Conservation (phyloP, 208 protist genomes). For the Trypanosoma vivax region DNA sequence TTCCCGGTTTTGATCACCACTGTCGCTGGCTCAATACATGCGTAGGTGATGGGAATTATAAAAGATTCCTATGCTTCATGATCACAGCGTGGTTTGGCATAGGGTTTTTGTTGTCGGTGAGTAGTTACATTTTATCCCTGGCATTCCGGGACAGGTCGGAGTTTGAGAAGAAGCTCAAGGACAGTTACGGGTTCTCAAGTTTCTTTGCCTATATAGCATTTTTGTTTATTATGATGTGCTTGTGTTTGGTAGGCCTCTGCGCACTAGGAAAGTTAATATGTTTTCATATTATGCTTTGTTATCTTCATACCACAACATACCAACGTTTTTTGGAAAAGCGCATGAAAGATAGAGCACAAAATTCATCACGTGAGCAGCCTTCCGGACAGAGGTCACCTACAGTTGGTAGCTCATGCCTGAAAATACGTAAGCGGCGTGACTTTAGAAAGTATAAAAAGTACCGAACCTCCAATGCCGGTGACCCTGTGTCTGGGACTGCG, state of each 20-base stretch:
- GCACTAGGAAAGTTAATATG: slow-evolving; percentile 63
- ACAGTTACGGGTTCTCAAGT: not conserved
- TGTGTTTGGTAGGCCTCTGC: slow-evolving; percentile 26
- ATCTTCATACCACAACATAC: slow-evolving; percentile 59
- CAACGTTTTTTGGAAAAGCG: slow-evolving; percentile 70
- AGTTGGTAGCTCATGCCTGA: slow-evolving; percentile 31
- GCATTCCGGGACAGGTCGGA: slow-evolving; percentile 31
- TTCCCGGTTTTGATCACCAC: slow-evolving; percentile 89
- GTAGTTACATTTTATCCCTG: slow-evolving; percentile 50
- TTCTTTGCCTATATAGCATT: slow-evolving; percentile 55
- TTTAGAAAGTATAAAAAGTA: slow-evolving; percentile 51
- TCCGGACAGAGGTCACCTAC: no score
- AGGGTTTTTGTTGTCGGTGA: slow-evolving; percentile 46
- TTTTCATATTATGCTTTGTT: slow-evolving; percentile 71
- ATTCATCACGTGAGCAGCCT: slow-evolving; percentile 13
- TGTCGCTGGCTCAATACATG: slow-evolving; percentile 90
- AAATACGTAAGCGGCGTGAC: slow-evolving; percentile 54
- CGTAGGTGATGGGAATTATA: slow-evolving; percentile 79
- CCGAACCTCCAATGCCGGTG: slow-evolving; percentile 7
- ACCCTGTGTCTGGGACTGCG: not conserved
- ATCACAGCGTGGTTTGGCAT: slow-evolving; percentile 46
- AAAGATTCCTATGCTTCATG: slow-evolving; percentile 72
- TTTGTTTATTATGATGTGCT: slow-evolving; percentile 40
- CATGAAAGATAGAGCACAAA: slow-evolving; percentile 42
- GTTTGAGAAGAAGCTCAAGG: slow-evolving; percentile 40